Conservation (phyloP, 768 basidiomycete genomes). For the Macrocybe gigantea region DNA sequence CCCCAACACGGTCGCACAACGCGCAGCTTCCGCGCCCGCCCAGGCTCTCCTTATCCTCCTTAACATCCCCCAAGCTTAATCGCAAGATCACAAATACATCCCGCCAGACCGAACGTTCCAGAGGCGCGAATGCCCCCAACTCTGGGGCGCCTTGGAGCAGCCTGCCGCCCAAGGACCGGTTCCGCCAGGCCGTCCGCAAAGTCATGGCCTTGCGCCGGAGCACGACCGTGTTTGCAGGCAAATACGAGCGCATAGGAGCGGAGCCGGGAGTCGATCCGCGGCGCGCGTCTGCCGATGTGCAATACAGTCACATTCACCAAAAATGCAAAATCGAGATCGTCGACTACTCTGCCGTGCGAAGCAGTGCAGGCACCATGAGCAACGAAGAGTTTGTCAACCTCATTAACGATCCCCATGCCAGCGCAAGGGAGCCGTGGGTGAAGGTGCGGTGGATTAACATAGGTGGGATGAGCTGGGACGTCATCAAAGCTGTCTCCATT, state of each 20-base stretch:
- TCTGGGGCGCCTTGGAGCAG: slow-evolving; percentile 9
- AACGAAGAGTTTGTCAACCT: slow-evolving; percentile 58
- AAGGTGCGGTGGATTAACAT: slow-evolving; percentile 75
- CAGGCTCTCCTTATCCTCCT: not conserved
- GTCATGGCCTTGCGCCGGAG: slow-evolving; percentile 60
- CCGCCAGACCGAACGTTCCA: too few relatives aligned
- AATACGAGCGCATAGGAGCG: slow-evolving; percentile 43
- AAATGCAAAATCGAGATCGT: slow-evolving; percentile 62
- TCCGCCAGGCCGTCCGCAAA: slow-evolving; percentile 51
- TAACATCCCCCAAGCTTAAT: not conserved
- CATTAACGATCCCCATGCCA: slow-evolving; percentile 37
- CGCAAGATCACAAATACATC: not conserved
- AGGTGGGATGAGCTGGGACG: slow-evolving; percentile 66
- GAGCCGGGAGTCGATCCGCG: slow-evolving; percentile 72
- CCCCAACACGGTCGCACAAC: not conserved
- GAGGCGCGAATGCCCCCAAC: not conserved
- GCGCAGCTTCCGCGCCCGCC: not conserved
- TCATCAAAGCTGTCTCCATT: slow-evolving; percentile 60
- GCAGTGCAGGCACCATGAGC: slow-evolving; percentile 48
- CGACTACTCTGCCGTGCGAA: slow-evolving; percentile 58
- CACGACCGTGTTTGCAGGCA: slow-evolving; percentile 29
- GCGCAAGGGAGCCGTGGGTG: slow-evolving; percentile 51
- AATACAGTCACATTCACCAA: slow-evolving; percentile 52
- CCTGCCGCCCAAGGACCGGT: slow-evolving; percentile 40
- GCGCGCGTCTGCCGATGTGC: slow-evolving; percentile 46